Percentiles rank a stretch among this genome's conserved stretches.
Conservation (phyloP, 257 asterid species). For the Solanum paucissectum region DNA sequence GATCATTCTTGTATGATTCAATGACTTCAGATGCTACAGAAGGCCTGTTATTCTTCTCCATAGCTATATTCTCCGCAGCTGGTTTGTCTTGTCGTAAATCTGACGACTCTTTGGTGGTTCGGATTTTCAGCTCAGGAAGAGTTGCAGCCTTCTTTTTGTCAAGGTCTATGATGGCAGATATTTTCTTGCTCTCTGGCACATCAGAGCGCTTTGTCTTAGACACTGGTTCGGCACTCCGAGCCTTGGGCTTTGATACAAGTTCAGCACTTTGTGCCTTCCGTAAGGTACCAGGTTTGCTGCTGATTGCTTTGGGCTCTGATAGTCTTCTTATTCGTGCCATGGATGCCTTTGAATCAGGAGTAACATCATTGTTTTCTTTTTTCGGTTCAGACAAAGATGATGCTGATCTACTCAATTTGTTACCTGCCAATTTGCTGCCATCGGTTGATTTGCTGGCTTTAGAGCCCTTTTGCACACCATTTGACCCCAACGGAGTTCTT, state of each 20-base stretch:
- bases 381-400: slow-evolving; percentile 63
- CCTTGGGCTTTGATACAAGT: slow-evolving; percentile 34
- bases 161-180: slow-evolving; percentile 67
- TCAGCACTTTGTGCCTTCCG: slow-evolving; percentile 43
- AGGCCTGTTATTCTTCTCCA: slow-evolving; percentile 15
- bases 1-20: slow-evolving; percentile 20
- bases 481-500: slow-evolving; percentile 46
- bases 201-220: slow-evolving; percentile 42
- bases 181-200: slow-evolving; percentile 63
- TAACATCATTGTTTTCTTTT: slow-evolving; percentile 33
- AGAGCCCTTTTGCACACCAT: slow-evolving; percentile 30
- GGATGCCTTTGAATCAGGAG: slow-evolving; percentile 64
- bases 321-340: slow-evolving; percentile 63
- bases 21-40: slow-evolving; percentile 17
- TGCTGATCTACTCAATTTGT: slow-evolving; percentile 57
- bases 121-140: slow-evolving; percentile 78
- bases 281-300: slow-evolving; percentile 28
- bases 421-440: slow-evolving; percentile 40
- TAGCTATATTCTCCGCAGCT: slow-evolving; percentile 11
- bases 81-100: slow-evolving; percentile 18
- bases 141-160: slow-evolving; percentile 74
- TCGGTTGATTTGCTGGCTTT: slow-evolving; percentile 43
- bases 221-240: slow-evolving; percentile 14
- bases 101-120: slow-evolving; percentile 31
- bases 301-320: slow-evolving; percentile 66